Evolutionary conservation across 148 eudicot genomes (phyloP), one percentile per base, ranked within the genome.

Genomic region (Silene conica): DNA sequence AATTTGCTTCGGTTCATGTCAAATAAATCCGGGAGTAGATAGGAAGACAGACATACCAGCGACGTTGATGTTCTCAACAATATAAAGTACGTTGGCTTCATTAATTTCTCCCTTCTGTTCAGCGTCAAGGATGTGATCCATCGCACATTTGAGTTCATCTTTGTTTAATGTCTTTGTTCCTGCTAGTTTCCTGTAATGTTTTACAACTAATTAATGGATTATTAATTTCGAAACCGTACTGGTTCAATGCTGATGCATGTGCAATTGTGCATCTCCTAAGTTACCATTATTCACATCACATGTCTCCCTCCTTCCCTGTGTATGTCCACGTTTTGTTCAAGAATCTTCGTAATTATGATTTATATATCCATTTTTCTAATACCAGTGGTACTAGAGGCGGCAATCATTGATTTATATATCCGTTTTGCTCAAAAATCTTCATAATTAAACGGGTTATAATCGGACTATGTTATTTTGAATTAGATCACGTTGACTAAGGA

Each of bases 31-130:
- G n/a, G n/a, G n/a, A n/a, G n/a, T n/a, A n/a, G n/a, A n/a, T n/a
- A n/a, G n/a, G n/a, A n/a, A n/a, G n/a, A n/a, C n/a, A 28, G 31
- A 31, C 68, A 45, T 80, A 89, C 97, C 97, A 25, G 97, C 97
- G 62, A 92, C 92, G 74, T 92, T 92, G 74, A 92, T 92, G 83
- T 89, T 92, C 81, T 92, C 95, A 54, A 92, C 88, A 48, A 92
- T 92, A 87, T 89, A 92, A n/a, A 89, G 95, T 11, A 89, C 92
- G 45, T 89, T 88, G 72, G 89, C 95, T 78, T 89, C 95, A 15
- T 89, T 92, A 60, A 92, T 92, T 77, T 89, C 95, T 22, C 97
- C 97, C 73, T 92, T 89, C 6, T 86, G 76, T 65, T 89, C 83
- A 12, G 97, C 97, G 16, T 92, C 97, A 61, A 89, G 63, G 22